Base-by-base conservation (phyloP, 1,284 basidiomycete species). In the Ceratobasidium theobromae region DNA sequence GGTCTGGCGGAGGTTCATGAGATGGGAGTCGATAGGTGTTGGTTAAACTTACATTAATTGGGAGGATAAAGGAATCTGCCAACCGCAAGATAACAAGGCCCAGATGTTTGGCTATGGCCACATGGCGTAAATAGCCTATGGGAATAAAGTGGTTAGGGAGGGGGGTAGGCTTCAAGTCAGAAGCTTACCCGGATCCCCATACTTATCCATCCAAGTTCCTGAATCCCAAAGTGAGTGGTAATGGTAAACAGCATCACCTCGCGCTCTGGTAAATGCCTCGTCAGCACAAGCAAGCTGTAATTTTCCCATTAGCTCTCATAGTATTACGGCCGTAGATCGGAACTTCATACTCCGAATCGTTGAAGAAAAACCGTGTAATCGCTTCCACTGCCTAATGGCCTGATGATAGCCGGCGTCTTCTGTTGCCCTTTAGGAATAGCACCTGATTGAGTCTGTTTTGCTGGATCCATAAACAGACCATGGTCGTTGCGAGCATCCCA, bases 171-270 rank as follows among this genome's bases (percentile, higher is more conserved):
- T 23, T 18, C 9, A 27, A 28, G 35, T 25, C 1, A 25, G 27
- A 38, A 55, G 18, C 43, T 4, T 8, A 3, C 83, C 85, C 16
- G 87, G 86, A 75, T 95, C 92, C 35, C 82, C 89, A 72, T 86
- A 94, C 27, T 79, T 76, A 71, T 89, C 85, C 75, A 90, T 86
- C 87, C 87, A 95, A 54, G 78, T 77, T 72, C 87, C 83, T 27
- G 82, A 84, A 75, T 95, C 93, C 74, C 89, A 95, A 68, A 92
- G 84, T 14, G 87, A 89, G 72, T 89, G 87, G 72, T 90, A 91
- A 74, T 91, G 90, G 73, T 91, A 91, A 4, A 84, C 81, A 3
- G 91, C 81, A 72, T 91, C 89, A 49, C 76, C 76, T 0, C 74
- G 75, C 23, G 80, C 79, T 4, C 72, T 72, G 1, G 73, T 72